These are phyloP conservation scores for Aureobasidium vineae DNA, from an alignment of 2,329 filamentous ascomycete genomes.

Conservation along the genomic window DNA sequence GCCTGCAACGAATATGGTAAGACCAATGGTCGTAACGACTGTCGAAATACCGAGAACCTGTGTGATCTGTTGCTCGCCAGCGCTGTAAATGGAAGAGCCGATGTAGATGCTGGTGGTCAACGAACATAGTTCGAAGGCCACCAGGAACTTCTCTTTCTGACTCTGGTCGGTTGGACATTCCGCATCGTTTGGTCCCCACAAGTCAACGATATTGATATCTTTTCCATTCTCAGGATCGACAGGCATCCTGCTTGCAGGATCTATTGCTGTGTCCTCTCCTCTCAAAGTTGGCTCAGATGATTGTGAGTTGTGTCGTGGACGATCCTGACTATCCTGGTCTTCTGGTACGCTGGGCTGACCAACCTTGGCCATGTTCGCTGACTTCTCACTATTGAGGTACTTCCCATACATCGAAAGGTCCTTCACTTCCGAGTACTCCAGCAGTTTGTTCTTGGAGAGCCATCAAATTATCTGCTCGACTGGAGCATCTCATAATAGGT, in stretches of 20 bases:
- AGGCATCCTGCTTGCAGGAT: constrained; percentile 44
- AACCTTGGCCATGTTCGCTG: constrained; percentile 49
- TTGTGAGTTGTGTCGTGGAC: background rate
- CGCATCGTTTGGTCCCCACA: constrained; percentile 52
- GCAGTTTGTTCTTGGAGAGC: constrained; percentile 39
- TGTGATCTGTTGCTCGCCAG: constrained; percentile 45
- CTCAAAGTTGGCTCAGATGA: constrained; percentile 21
- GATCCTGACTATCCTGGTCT: constrained; percentile 25
- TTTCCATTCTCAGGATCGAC: constrained; percentile 55
- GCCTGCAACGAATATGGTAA: constrained; percentile 30
- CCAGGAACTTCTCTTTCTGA: constrained; percentile 43
- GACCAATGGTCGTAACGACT: constrained; percentile 49
- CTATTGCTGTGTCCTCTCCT: constrained; percentile 35
- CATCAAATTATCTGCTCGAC: constrained; percentile 46
- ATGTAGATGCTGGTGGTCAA: constrained; percentile 54
- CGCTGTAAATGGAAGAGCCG: constrained; percentile 52
- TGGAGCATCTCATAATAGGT: constrained; percentile 47
- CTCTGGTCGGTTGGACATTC: constrained; percentile 43
- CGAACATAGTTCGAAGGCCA: constrained; percentile 49
- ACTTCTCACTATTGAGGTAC: constrained; percentile 53
- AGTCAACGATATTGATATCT: constrained; percentile 52
- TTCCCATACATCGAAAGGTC: constrained; percentile 51
- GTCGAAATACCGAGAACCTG: constrained; percentile 39
- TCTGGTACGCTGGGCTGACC: constrained; percentile 43
- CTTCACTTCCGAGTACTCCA: constrained; percentile 50